phyloP scores from a whole-genome alignment of 495 filamentous ascomycete species.

The Penicillium daleae region DNA sequence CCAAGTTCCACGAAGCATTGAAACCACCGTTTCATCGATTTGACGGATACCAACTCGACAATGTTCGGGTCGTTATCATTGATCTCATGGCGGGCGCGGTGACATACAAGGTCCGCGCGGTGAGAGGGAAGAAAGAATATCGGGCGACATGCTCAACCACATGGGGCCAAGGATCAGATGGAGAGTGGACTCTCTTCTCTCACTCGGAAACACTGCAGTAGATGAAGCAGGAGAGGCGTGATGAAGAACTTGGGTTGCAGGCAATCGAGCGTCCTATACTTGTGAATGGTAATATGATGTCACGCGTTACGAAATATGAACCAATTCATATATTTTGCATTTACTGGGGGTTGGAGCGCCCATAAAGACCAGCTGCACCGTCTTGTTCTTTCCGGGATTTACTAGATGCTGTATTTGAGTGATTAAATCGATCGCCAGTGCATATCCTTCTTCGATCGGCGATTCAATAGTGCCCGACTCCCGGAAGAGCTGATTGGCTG shows the following conservation, averaged over 20 bases:
- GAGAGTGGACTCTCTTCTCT: slow-evolving; percentile 45
- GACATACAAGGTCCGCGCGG: slow-evolving; percentile 42
- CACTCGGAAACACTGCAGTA: slow-evolving; percentile 47
- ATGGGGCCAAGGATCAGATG: slow-evolving; percentile 51
- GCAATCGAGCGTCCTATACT: slow-evolving; percentile 17
- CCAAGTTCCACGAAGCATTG: slow-evolving; percentile 32
- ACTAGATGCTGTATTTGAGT: neutral
- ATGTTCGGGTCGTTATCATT: slow-evolving; percentile 47
- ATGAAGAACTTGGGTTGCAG: slow-evolving; percentile 2
- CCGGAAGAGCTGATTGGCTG: neutral
- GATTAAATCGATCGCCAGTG: neutral
- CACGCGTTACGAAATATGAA: slow-evolving; percentile 26
- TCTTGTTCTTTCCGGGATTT: neutral
- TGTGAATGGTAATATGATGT: slow-evolving; percentile 20
- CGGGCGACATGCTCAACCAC: slow-evolving; percentile 43
- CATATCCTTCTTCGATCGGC: neutral
- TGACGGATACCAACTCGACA: slow-evolving; percentile 43
- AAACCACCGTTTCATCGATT: slow-evolving; percentile 49
- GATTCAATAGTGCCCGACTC: neutral
- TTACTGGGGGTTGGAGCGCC: neutral
- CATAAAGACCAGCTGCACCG: neutral
- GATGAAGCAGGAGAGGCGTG: neutral
- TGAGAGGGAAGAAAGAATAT: slow-evolving; percentile 32
- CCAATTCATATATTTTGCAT: slow-evolving; percentile 12
- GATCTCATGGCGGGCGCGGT: slow-evolving; percentile 50